Evolutionary conservation across 2,329 filamentous ascomycete genomes (phyloP), one percentile per base, ranked within the genome.

Genomic region (Fusarium sp.): DNA sequence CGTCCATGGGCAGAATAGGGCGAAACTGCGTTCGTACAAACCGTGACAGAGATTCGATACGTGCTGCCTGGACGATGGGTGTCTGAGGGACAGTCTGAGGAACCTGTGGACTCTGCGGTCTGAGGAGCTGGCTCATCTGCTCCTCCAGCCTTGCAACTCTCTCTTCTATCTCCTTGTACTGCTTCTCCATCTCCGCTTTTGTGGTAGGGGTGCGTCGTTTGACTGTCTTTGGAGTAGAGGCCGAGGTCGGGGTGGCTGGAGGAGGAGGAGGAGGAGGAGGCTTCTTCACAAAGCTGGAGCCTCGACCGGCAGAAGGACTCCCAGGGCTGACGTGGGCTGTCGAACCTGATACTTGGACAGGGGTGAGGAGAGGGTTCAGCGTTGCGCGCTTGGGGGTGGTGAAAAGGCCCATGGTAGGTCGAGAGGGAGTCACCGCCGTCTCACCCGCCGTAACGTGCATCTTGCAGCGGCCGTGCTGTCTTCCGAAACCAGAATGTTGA

Each of bases 291-390:
- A 7, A 21, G 3, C 9, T 39, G 8, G 5, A 6, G 4, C 47
- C 56, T 39, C 65, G 56, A 2, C 62, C 67, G 3, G 46, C 42
- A 3, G 65, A 69, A 3, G 67, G 65, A n/a, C 65, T 69, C 5
- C 14, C 23, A 1, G 62, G 66, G 0, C 21, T 66, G 10, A 10
- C 15, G 4, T 23, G 17, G 3, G 32, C 44, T 1, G 43, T 17
- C 2, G 36, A 29, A 5, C 13, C 21, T 2, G 36, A 33, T 1
- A 49, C 29, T 2, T 66, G 50, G 5, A 57, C 47, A 1, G 64
- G 64, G 1, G 64, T 63, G 1, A 54, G 25, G 1, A 62, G 32
- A 0, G 53, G 14, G 2, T 45, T 31, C 3, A n/a, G 15, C 2
- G 25, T 29, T 1, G 14, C 19, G 2, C 6, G 15, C 0, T 33